Conservation (phyloP, 2,329 filamentous ascomycete genomes). For the Fusarium sp. region DNA sequence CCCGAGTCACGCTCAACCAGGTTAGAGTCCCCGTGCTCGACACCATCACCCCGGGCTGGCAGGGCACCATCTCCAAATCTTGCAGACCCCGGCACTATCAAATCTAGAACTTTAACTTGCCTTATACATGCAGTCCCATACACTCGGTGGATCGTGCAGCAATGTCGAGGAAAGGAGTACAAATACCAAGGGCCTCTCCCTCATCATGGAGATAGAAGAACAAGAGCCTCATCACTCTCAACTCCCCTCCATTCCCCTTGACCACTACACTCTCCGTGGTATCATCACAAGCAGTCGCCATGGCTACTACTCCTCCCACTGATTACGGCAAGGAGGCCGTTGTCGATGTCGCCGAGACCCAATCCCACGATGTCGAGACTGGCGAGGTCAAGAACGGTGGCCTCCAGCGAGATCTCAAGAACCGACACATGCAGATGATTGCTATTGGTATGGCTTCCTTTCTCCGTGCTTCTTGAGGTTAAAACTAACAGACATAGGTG, state of each 20-base stretch:
- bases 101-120: constrained; percentile 30
- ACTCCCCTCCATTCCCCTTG: neutral
- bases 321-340: constrained; percentile 39
- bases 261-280: neutral
- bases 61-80: constrained; percentile 21
- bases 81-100: constrained; percentile 23
- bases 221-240: constrained; percentile 39
- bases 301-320: constrained; percentile 33
- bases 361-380: constrained; percentile 32
- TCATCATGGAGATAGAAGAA: constrained; percentile 17
- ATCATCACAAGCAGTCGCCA: constrained; percentile 12
- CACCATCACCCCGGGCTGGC: constrained; percentile 24
- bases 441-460: constrained; percentile 69
- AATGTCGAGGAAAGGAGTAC: constrained; percentile 26
- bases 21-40: constrained; percentile 37
- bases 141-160: constrained; percentile 12
- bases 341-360: constrained; percentile 24
- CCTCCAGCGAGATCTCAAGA: constrained; percentile 73
- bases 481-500: constrained; percentile 30
- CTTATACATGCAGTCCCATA: constrained; percentile 6
- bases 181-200: constrained; percentile 29
- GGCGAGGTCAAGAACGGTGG: constrained; percentile 36
- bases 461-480: neutral
- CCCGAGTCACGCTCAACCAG: constrained; percentile 17
- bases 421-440: constrained; percentile 95